Evolutionary conservation across 192 early-diverging fungal species (phyloP), one percentile per base, ranked within the genome.

Genomic region (Backusella morwellensis): DNA sequence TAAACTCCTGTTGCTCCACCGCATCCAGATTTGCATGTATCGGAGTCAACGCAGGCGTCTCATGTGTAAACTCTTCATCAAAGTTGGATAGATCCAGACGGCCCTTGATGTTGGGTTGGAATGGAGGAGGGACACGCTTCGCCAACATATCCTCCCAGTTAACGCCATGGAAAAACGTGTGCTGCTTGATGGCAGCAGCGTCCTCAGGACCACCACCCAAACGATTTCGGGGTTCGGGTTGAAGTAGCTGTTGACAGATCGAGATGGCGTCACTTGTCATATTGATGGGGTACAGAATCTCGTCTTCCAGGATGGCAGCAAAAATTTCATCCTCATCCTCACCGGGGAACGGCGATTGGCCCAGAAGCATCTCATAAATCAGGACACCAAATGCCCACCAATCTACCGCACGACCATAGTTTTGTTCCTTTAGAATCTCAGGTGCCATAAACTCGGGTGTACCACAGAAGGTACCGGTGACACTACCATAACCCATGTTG

Each of bases 81-180:
- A 98, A 98, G 89, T 97, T 97, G 63, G 95, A 97, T 41, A 92
- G 88, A 79, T 98, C 97, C n/a, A 91, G 91, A 67, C 92, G 87
- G 23, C 87, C 85, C 3, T 76, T 85, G 40, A 95, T 83, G 36
- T 82, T 91, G 2, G 94, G 94, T 35, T 84, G 76, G 78, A 90
- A 95, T 1, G 94, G 93, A 19, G 91, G 88, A 3, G 90, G 81
- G 35, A 92, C 85, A 15, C 86, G 83, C 50, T 91, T 86, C 19
- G 90, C 76, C 50, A 91, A 79, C 40, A 95, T 86, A 52, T 90
- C 93, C 19, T 95, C 92, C 91, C 92, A 95, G 78, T 93, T 90
- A 9, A 93, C 86, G 35, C 88, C 89, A 35, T 82, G 83, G 85
- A 95, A 95, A 80, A 91, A 95, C 0, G 90, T 84, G 76, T 95